phyloP scores from a whole-genome alignment of 108 stramenopile species.

The Mayamaea pseudoterrestris region DNA sequence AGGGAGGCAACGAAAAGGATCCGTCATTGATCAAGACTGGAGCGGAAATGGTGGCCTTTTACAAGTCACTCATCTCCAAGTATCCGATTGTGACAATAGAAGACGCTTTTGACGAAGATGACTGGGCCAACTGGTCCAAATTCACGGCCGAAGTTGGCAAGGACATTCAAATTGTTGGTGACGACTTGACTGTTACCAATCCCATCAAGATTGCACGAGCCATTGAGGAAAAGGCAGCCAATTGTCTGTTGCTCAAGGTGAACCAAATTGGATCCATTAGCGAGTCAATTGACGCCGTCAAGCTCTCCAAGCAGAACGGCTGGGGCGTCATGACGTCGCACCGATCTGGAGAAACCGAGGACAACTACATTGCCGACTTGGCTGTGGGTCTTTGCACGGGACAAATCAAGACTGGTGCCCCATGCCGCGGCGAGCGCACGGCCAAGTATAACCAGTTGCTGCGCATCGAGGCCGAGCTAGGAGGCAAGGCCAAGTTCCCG shows the following conservation, averaged over 20 bases:
- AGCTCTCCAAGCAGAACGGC: constrained; percentile 94
- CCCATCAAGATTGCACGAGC: constrained; percentile 91
- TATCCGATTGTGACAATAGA: constrained; percentile 99
- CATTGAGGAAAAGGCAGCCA: constrained; percentile 81
- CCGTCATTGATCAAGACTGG: constrained; percentile 71
- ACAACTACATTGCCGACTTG: constrained; percentile 98
- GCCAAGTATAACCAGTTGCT: constrained; percentile 97
- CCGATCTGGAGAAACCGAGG: constrained; percentile 98
- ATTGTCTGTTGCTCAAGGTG: constrained; percentile 98
- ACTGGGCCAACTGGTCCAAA: constrained; percentile 94
- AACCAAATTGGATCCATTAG: constrained; percentile 99
- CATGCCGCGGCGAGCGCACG: constrained; percentile 97
- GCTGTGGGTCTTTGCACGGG: constrained; percentile 99
- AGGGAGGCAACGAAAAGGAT: constrained; percentile 77
- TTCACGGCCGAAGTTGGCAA: constrained; percentile 81
- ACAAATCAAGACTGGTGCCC: constrained; percentile 99
- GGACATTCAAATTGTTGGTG: constrained; percentile 96
- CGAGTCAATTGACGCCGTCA: constrained; percentile 98
- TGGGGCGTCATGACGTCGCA: constrained; percentile 99
- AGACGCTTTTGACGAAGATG: constrained; percentile 99
- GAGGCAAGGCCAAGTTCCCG: constrained; percentile 51
- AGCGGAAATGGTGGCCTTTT: constrained; percentile 90
- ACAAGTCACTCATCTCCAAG: constrained; percentile 80
- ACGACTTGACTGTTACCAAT: constrained; percentile 99
- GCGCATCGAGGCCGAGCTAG: constrained; percentile 73